A percentile compares a stretch with the other conserved stretches of the same genome.
These are phyloP conservation scores for Chalciporus sp. DNA, from an alignment of 1,284 basidiomycete species.

Conservation along the genomic window DNA sequence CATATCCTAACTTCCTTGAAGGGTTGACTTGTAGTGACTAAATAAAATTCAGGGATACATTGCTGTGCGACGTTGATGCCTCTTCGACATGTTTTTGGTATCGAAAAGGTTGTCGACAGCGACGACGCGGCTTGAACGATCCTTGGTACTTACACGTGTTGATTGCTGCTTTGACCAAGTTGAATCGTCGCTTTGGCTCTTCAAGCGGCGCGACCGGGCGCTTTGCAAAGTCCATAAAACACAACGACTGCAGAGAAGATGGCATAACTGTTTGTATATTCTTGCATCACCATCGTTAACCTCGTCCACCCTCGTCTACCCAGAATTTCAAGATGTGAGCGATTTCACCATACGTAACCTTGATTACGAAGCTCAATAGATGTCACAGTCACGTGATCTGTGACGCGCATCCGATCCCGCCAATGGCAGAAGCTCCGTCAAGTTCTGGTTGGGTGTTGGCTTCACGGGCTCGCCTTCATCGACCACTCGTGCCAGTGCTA, in stretches of 20 bases:
- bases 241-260: not conserved
- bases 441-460: constrained; percentile 3
- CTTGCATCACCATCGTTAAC: not conserved
- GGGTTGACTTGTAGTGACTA: too few species aligned
- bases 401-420: not conserved
- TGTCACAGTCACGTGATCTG: constrained; percentile 10
- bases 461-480: constrained; percentile 1
- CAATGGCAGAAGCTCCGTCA: constrained; percentile 3
- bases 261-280: not conserved
- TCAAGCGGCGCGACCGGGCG: not conserved
- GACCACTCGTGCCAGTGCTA: not conserved
- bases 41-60: too few species aligned
- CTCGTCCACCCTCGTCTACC: not conserved
- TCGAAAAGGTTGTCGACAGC: too few species aligned
- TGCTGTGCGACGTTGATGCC: not conserved
- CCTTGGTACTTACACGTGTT: not conserved
- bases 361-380: not conserved
- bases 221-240: not conserved
- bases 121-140: not conserved
- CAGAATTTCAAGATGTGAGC: not conserved
- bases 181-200: not conserved
- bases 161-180: not conserved
- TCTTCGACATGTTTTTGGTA: not conserved
- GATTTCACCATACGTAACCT: not conserved
- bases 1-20: too few species aligned